Evolutionary conservation across 2,329 filamentous ascomycete species (phyloP).

Genomic region (Aureobasidium vineae): DNA sequence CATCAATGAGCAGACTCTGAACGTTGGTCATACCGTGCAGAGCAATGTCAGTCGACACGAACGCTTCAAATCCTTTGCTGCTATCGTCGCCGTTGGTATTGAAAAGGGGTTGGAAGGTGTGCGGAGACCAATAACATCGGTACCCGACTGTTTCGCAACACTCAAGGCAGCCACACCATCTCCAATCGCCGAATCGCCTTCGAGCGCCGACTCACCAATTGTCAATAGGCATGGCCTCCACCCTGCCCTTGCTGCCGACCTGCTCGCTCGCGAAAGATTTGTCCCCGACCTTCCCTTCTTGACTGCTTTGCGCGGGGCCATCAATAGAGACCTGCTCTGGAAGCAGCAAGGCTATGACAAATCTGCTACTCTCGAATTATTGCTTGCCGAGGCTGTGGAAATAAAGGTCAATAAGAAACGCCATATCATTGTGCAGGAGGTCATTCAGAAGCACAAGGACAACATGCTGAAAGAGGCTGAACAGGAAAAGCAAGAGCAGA

Average conservation of each 20-base stretch:
- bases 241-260: neutral
- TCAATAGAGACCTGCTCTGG: neutral
- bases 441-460: neutral
- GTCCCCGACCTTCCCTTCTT: neutral
- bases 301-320: neutral
- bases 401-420: neutral
- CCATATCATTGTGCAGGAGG: neutral
- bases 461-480: neutral
- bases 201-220: neutral
- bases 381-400: neutral
- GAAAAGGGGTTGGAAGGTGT: neutral
- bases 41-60: neutral
- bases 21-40: neutral
- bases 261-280: neutral
- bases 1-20: neutral
- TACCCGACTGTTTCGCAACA: neutral
- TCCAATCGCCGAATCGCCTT: neutral
- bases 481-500: neutral
- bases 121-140: neutral
- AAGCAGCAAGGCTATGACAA: neutral
- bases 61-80: constrained; percentile 1
- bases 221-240: neutral
- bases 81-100: neutral
- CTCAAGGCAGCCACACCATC: neutral
- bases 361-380: neutral